phyloP scores from a whole-genome alignment of 2,329 filamentous ascomycete genomes.

The Trichoderma koningii region DNA sequence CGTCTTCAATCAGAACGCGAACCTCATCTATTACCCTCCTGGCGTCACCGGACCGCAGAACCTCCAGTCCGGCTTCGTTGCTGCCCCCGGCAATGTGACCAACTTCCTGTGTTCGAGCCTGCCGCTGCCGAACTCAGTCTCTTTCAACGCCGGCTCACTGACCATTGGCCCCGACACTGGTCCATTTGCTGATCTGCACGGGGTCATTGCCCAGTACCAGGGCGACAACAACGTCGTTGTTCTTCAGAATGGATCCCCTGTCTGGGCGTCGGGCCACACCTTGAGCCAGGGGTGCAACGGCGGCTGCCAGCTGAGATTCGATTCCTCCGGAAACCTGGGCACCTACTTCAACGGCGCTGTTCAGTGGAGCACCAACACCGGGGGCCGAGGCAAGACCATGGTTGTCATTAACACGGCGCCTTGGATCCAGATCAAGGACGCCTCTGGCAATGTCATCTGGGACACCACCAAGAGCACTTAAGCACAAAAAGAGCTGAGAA shows the following conservation, averaged over 20 bases:
- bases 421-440: constrained; percentile 31
- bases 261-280: constrained; percentile 30
- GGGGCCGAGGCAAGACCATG: constrained; percentile 24
- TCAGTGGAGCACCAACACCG: constrained; percentile 29
- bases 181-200: constrained; percentile 30
- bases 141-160: constrained; percentile 30
- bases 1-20: constrained; percentile 31
- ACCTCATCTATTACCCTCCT: constrained; percentile 32
- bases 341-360: constrained; percentile 25
- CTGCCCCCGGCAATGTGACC: constrained; percentile 31
- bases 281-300: constrained; percentile 28
- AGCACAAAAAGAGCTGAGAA: neutral
- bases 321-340: constrained; percentile 26
- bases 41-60: constrained; percentile 30
- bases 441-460: constrained; percentile 30
- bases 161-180: constrained; percentile 30
- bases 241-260: constrained; percentile 26
- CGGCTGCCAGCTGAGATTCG: constrained; percentile 28
- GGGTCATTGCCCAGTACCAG: constrained; percentile 33
- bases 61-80: constrained; percentile 32
- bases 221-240: constrained; percentile 35
- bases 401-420: constrained; percentile 28
- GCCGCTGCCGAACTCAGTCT: constrained; percentile 29
- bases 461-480: constrained; percentile 29
- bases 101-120: constrained; percentile 34